Evolutionary conservation across 2,329 filamentous ascomycete genomes (phyloP), one percentile per base, ranked within the genome.

Genomic region (Helminthosporium solani): DNA sequence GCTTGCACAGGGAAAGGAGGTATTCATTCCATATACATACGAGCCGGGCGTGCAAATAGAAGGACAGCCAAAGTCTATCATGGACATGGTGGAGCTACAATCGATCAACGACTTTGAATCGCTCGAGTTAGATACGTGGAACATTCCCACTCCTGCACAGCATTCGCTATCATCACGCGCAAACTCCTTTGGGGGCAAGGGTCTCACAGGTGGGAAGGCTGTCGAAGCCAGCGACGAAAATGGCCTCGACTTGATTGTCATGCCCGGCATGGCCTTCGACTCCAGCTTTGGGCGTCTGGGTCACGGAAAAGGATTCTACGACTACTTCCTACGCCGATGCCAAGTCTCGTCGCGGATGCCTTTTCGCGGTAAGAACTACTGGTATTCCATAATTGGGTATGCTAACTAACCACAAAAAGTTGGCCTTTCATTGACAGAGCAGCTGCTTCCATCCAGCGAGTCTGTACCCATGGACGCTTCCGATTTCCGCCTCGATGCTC

Each of bases 291-390:
- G 86, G 56, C 81, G 94, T 58, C 79, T 97, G 16, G 94, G 94
- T 33, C 94, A 99, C 70, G 94, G 94, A 46, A 95, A 90, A 70
- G 94, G 94, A 25, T 99, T 95, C 74, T 99, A 99, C 76, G 94
- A 99, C 74, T 87, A 85, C 70, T 99, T 96, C 70, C 74, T 99
- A 65, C 82, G 86, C 62, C 83, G 86, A 57, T 95, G 91, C 79
- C 68, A 78, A 70, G 69, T 70, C 55, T 63, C 60, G 54, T 68
- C 69, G 70, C 59, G 58, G 54, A 81, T 79, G 73, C 81, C 80
- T 57, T 77, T 79, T 73, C 78, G 84, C 58, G 79, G 82, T 85
- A 72, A 73, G 77, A 68, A 62, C 53, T 50, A 61, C 47, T 63
- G 53, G 34, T 53, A 57, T 64, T 59, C 35, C 43, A 45, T 49